These are phyloP conservation scores for Tolypocladium album DNA, from an alignment of 2,329 filamentous ascomycete genomes.

Conservation along the genomic window DNA sequence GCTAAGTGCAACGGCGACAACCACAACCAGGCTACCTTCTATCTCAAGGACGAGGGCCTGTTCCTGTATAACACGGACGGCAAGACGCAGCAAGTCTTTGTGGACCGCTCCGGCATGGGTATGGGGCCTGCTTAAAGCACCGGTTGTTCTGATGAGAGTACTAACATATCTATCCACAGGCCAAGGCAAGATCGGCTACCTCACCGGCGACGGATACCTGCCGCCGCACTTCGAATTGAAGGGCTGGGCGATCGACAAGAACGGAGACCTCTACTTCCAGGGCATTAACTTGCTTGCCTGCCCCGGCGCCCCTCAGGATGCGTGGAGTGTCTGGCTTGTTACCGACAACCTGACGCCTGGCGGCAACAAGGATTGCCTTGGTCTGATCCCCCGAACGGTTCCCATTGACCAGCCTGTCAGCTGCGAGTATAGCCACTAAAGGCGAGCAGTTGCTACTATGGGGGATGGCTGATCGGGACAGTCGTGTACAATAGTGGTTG, in stretches of 20 bases:
- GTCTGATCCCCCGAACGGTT: slow-evolving; percentile 20
- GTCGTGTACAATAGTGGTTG: no score
- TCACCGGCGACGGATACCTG: slow-evolving; percentile 28
- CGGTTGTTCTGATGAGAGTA: neutral
- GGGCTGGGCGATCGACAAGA: slow-evolving; percentile 33
- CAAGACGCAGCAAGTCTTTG: slow-evolving; percentile 36
- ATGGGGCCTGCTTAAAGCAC: slow-evolving; percentile 10
- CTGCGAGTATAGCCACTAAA: slow-evolving; percentile 21
- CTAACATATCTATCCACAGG: slow-evolving; percentile 18
- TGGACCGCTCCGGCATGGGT: slow-evolving; percentile 50
- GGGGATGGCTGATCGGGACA: neutral
- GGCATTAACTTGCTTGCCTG: slow-evolving; percentile 39
- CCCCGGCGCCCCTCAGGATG: slow-evolving; percentile 30
- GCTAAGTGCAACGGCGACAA: slow-evolving; percentile 34
- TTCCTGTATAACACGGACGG: slow-evolving; percentile 32
- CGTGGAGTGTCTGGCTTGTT: slow-evolving; percentile 29
- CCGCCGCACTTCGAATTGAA: slow-evolving; percentile 32
- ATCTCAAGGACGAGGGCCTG: slow-evolving; percentile 32
- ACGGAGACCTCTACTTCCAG: slow-evolving; percentile 33
- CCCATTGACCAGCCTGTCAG: slow-evolving; percentile 18
- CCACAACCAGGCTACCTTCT: slow-evolving; percentile 38
- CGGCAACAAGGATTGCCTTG: slow-evolving; percentile 24
- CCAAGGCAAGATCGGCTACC: slow-evolving; percentile 43
- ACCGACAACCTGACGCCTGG: slow-evolving; percentile 22
- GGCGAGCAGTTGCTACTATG: neutral